Percentiles rank a stretch among this genome's conserved stretches.
Evolutionary conservation across 2,329 filamentous ascomycete species (phyloP).

Genomic region (Colletotrichum sansevieriae): DNA sequence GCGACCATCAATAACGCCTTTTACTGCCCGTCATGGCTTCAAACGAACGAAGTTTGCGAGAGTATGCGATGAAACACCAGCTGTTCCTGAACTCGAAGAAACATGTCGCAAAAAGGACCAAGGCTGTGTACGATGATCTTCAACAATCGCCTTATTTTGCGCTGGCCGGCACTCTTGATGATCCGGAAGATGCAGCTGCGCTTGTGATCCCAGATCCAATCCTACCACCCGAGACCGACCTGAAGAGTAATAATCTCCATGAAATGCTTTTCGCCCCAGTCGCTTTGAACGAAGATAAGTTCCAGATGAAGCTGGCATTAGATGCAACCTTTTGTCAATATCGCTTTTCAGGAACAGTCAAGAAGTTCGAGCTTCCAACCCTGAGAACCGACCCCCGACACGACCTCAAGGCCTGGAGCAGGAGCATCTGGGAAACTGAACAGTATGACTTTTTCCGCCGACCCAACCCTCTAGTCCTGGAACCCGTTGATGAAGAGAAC

Average conservation of each 20-base stretch:
- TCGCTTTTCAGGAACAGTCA: constrained; percentile 1
- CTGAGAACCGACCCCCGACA: constrained; percentile 26
- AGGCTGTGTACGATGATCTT: not conserved
- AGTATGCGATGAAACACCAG: not conserved
- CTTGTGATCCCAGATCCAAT: constrained; percentile 2
- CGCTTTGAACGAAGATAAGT: not conserved
- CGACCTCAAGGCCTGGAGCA: constrained; percentile 23
- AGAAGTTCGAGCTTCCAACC: constrained; percentile 28
- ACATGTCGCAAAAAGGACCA: not conserved
- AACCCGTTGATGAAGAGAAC: constrained; percentile 34
- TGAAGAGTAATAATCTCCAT: not conserved
- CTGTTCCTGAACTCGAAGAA: constrained; percentile 9
- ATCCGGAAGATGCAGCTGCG: not conserved
- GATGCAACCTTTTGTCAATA: constrained; percentile 7
- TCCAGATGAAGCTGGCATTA: constrained; percentile 3
- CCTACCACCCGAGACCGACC: constrained; percentile 11
- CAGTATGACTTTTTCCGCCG: constrained; percentile 23
- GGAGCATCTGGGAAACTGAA: not conserved
- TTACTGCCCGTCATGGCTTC: not conserved
- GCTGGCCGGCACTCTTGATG: not conserved
- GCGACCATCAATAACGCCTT: not conserved
- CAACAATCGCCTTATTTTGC: constrained; percentile 8
- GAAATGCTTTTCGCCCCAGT: not conserved
- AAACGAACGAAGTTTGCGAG: not conserved
- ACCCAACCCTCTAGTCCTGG: constrained; percentile 26